These are phyloP conservation scores for Trametes elegans DNA, from an alignment of 768 basidiomycete genomes.

Conservation along the genomic window DNA sequence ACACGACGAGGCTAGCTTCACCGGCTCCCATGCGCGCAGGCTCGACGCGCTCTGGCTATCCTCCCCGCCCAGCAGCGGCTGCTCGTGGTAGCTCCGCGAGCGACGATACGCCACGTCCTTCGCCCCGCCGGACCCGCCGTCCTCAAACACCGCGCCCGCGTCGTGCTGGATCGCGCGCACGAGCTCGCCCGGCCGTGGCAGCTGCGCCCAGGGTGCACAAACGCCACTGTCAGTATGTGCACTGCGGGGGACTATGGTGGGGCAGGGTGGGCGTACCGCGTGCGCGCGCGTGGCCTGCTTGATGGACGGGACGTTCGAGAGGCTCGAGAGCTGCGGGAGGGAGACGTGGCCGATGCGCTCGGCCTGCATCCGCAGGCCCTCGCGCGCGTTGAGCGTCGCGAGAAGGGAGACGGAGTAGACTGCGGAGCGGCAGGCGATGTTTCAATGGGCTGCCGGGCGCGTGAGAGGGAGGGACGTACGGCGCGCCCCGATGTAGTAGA, in stretches of 20 bases:
- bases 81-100: not conserved
- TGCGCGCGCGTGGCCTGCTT: not conserved
- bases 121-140: not conserved
- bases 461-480: not conserved
- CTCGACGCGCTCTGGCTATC: not conserved
- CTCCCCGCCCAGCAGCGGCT: not conserved
- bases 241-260: not conserved
- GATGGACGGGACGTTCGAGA: not conserved
- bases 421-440: not conserved
- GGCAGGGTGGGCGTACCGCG: not conserved
- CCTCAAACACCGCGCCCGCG: slow-evolving; percentile 8
- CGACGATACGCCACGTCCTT: slow-evolving; percentile 2
- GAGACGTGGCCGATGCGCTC: slow-evolving; percentile 7
- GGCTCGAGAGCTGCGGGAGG: not conserved
- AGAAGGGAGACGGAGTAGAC: slow-evolving; percentile 16
- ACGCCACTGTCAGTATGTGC: too few relatives aligned
- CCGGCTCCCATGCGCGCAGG: not conserved
- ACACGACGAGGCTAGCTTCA: not conserved
- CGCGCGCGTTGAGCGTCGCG: slow-evolving; percentile 15
- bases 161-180: slow-evolving; percentile 10
- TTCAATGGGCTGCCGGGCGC: too few relatives aligned
- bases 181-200: not conserved
- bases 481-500: slow-evolving; percentile 17
- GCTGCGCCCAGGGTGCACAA: too few relatives aligned
- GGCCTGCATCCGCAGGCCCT: slow-evolving; percentile 4